phyloP scores from a whole-genome alignment of 225 moss, liverwort and hornwort species.

The Asterella californica region DNA sequence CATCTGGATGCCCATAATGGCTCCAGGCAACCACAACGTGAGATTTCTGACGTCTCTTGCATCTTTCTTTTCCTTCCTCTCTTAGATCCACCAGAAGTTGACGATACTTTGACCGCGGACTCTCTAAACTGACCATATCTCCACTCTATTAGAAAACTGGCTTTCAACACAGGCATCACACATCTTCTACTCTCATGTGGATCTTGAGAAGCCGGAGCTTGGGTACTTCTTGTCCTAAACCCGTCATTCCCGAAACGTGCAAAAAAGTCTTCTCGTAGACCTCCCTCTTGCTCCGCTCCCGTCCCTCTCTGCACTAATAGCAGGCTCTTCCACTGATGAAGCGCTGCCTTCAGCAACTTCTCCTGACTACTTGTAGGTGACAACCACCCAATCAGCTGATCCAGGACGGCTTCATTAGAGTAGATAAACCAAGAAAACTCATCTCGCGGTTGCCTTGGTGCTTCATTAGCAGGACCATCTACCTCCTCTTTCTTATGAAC shows the following conservation, averaged over 20 bases:
- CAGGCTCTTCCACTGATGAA: conserved; percentile 61
- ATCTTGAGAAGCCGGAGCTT: background rate
- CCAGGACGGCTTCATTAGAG: conserved; percentile 45
- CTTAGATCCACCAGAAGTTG: conserved; percentile 34
- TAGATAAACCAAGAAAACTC: conserved; percentile 60
- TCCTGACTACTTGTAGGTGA: conserved; percentile 58
- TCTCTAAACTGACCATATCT: conserved; percentile 59
- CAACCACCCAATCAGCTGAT: conserved; percentile 75
- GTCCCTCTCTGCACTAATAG: conserved; percentile 9
- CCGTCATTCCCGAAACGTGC: background rate
- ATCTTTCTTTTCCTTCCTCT: conserved; percentile 51
- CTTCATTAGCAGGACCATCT: conserved; percentile 2
- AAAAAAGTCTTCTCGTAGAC: background rate
- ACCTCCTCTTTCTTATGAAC: background rate
- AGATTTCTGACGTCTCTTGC: conserved; percentile 50
- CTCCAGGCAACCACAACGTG: conserved; percentile 90
- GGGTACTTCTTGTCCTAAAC: background rate
- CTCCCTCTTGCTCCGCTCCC: conserved; percentile 37
- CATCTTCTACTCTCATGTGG: background rate
- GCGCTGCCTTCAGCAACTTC: conserved; percentile 54
- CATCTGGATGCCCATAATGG: conserved; percentile 73
- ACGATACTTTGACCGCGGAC: conserved; percentile 28
- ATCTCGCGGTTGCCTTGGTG: conserved; percentile 30
- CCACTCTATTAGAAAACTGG: conserved; percentile 57
- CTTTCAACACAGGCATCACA: conserved; percentile 50